Evolutionary conservation across 2,329 filamentous ascomycete genomes (phyloP).

Genomic region (Juglanconis oblonga): DNA sequence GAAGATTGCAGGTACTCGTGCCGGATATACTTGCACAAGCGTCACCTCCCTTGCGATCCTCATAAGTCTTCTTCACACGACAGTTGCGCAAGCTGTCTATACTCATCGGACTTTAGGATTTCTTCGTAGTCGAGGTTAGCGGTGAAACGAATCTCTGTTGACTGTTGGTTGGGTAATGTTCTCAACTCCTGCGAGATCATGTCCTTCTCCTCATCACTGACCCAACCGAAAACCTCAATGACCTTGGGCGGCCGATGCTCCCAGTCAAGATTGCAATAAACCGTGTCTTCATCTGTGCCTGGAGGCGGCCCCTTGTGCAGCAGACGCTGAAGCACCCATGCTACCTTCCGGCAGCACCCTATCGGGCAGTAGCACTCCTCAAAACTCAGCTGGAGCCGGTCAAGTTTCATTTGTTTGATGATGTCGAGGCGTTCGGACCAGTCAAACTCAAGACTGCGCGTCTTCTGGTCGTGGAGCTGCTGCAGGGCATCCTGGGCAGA

Average conservation of each 20-base stretch:
- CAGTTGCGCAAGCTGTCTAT: too few relatives aligned
- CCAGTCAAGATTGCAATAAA: background rate
- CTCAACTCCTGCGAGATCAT: background rate
- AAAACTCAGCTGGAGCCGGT: constrained; percentile 8
- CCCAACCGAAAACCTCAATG: constrained; percentile 3
- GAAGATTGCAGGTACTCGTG: too few relatives aligned
- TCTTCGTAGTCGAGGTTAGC: background rate
- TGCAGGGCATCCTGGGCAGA: background rate
- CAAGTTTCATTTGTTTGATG: constrained; percentile 10
- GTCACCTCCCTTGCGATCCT: too few relatives aligned
- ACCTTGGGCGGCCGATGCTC: background rate
- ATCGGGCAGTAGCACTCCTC: constrained; percentile 7
- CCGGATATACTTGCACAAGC: too few relatives aligned
- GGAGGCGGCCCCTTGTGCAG: background rate
- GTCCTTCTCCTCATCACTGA: background rate
- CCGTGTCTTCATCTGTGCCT: background rate
- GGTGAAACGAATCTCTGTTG: background rate
- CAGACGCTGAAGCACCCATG: constrained; percentile 6
- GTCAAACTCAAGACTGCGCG: background rate
- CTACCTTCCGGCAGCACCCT: constrained; percentile 12
- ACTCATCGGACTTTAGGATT: background rate
- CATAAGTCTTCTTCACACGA: too few relatives aligned
- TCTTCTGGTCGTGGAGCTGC: constrained; percentile 1
- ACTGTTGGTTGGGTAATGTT: background rate
- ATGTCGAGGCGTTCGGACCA: constrained; percentile 8